phyloP scores from a whole-genome alignment of 257 asterid genomes.

The Euphrasia confusa region DNA sequence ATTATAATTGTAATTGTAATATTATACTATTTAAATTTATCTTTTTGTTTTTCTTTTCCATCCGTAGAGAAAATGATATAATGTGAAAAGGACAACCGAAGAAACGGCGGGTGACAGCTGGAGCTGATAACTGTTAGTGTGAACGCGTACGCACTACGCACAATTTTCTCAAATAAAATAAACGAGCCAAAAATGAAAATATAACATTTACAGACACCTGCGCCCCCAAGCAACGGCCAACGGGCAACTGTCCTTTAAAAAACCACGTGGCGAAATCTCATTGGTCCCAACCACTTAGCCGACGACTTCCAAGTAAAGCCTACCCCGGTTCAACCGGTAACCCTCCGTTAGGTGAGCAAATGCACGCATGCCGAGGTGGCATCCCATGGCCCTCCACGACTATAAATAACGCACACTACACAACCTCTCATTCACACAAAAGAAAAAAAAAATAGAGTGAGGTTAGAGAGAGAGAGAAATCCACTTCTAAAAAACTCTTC shows the following conservation, averaged over 20 bases:
- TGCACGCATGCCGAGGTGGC: slow-evolving; percentile 30
- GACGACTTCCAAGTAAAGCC: background rate
- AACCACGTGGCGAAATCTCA: background rate
- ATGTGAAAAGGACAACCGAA: slow-evolving; percentile 27
- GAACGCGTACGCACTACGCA: slow-evolving; percentile 25
- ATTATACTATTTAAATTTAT: no score
- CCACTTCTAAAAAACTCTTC: slow-evolving; percentile 12
- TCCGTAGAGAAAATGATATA: background rate
- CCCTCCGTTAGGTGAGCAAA: background rate
- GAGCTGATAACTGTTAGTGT: background rate
- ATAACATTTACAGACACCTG: slow-evolving; percentile 22
- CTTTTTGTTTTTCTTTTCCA: no score
- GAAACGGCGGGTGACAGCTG: slow-evolving; percentile 6
- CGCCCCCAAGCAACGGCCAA: slow-evolving; percentile 20
- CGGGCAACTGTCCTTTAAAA: slow-evolving; percentile 21
- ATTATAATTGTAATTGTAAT: no score
- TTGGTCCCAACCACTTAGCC: background rate
- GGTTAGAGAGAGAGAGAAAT: slow-evolving; percentile 27
- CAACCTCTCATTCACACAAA: slow-evolving; percentile 1
- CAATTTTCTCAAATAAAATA: slow-evolving; percentile 23
- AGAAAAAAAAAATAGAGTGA: slow-evolving; percentile 26
- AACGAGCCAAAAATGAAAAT: background rate
- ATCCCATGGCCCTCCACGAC: slow-evolving; percentile 17
- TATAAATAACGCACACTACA: slow-evolving; percentile 26
- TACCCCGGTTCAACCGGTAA: slow-evolving; percentile 9